Conservation (phyloP, 2,329 filamentous ascomycete genomes). For the Simplicillium aogashimaense region DNA sequence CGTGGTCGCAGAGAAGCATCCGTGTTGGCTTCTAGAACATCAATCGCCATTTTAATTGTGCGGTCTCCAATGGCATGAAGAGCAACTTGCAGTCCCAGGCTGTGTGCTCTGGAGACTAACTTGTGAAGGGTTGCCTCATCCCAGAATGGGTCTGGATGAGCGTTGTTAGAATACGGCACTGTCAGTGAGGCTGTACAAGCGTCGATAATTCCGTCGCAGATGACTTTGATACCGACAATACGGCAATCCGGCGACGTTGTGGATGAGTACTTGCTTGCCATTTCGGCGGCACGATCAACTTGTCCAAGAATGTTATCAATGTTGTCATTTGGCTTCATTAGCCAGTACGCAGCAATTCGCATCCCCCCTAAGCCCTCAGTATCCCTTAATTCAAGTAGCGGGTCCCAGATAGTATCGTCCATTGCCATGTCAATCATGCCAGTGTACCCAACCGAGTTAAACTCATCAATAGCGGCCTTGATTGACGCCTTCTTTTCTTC, state of each 20-base stretch:
- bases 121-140: conserved; percentile 36
- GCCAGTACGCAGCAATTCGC: conserved; percentile 45
- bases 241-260: conserved; percentile 28
- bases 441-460: conserved; percentile 42
- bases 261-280: conserved; percentile 24
- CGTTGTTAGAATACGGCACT: conserved; percentile 45
- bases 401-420: conserved; percentile 46
- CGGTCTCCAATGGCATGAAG: conserved; percentile 57
- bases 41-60: conserved; percentile 46
- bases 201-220: conserved; percentile 56
- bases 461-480: conserved; percentile 36
- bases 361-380: conserved; percentile 23
- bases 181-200: conserved; percentile 52
- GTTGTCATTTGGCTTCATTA: conserved; percentile 36
- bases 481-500: conserved; percentile 38
- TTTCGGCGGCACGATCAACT: conserved; percentile 37
- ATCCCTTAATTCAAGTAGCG: conserved; percentile 32
- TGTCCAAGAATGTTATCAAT: conserved; percentile 31
- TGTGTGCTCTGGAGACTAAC: conserved; percentile 43
- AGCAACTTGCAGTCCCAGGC: conserved; percentile 47
- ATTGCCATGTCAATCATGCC: conserved; percentile 52
- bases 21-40: conserved; percentile 36
- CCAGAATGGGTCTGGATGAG: conserved; percentile 44
- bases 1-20: conserved; percentile 42
- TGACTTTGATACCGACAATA: conserved; percentile 53